Conservation (phyloP, 768 basidiomycete genomes). For the Lentinula lateritia region DNA sequence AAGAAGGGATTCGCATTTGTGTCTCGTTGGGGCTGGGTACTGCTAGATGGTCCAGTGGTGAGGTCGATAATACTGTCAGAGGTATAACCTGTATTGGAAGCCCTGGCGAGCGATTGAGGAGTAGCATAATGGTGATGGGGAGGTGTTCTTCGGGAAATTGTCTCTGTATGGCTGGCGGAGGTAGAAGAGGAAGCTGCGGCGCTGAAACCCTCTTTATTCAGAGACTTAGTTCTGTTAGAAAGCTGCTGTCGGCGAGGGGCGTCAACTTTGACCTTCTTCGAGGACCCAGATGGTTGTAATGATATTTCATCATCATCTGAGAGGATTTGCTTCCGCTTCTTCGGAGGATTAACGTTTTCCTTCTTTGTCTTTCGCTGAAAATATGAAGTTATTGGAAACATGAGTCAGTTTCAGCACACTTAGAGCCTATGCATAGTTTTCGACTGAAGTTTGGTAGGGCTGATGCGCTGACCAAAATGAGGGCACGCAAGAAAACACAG, state of each 20-base stretch:
- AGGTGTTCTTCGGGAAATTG: neutral
- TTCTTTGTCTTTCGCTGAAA: conserved; percentile 10
- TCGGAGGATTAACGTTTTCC: neutral
- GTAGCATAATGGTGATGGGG: neutral
- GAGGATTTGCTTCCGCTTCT: neutral
- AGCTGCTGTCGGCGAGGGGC: neutral
- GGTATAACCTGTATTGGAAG: neutral
- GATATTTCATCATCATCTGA: neutral
- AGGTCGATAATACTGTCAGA: neutral
- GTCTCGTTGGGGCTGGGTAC: neutral
- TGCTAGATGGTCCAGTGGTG: neutral
- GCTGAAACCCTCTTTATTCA: conserved; percentile 1
- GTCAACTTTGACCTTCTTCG: neutral
- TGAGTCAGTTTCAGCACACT: neutral
- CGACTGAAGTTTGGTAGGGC: neutral
- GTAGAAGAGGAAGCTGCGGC: neutral
- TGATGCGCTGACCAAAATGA: neutral
- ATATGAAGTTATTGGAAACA: conserved; percentile 13
- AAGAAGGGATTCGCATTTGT: neutral
- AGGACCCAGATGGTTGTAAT: conserved; percentile 1
- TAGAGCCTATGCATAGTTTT: neutral
- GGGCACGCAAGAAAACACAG: too few relatives aligned
- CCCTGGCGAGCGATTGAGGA: neutral
- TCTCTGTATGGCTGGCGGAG: neutral
- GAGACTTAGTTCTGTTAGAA: neutral